Conservation (phyloP, 257 asterid genomes). For the Hygrophila difformis region DNA sequence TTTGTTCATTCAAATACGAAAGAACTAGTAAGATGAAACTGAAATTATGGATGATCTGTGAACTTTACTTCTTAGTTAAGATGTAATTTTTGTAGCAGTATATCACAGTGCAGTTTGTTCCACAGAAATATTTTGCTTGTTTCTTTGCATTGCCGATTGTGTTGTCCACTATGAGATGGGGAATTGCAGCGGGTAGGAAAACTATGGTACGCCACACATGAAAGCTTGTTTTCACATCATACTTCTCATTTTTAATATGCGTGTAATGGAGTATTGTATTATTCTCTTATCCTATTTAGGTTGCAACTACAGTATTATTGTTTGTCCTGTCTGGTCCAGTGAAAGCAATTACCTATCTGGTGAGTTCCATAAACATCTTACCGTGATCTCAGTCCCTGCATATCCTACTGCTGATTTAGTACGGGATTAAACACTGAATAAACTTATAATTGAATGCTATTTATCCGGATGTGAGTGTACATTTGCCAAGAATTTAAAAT, state of each 20-base stretch:
- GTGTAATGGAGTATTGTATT: slow-evolving; percentile 4
- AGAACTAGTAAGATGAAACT: too few relatives aligned
- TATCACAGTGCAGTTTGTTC: slow-evolving; percentile 11
- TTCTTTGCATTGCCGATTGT: slow-evolving; percentile 94
- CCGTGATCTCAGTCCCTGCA: background rate
- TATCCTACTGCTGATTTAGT: too few relatives aligned
- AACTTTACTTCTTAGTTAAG: background rate
- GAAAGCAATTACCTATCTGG: slow-evolving; percentile 84
- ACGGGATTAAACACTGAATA: too few relatives aligned
- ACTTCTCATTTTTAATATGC: background rate
- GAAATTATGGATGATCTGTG: background rate
- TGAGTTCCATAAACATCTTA: slow-evolving; percentile 23
- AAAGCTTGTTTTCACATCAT: too few relatives aligned
- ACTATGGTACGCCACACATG: slow-evolving; percentile 48
- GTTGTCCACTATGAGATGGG: slow-evolving; percentile 91
- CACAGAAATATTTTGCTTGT: slow-evolving; percentile 82
- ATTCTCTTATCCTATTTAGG: slow-evolving; percentile 35
- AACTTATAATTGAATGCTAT: too few relatives aligned
- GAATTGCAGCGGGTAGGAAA: slow-evolving; percentile 86
- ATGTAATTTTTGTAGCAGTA: background rate
- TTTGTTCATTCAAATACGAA: too few relatives aligned
- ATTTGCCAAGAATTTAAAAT: too few relatives aligned
- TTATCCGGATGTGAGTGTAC: too few relatives aligned
- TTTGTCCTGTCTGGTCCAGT: slow-evolving; percentile 92
- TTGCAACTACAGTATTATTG: slow-evolving; percentile 72